Evolutionary conservation across 805 yeast genomes (phyloP).

Genomic region (Peterozyma toletana): DNA sequence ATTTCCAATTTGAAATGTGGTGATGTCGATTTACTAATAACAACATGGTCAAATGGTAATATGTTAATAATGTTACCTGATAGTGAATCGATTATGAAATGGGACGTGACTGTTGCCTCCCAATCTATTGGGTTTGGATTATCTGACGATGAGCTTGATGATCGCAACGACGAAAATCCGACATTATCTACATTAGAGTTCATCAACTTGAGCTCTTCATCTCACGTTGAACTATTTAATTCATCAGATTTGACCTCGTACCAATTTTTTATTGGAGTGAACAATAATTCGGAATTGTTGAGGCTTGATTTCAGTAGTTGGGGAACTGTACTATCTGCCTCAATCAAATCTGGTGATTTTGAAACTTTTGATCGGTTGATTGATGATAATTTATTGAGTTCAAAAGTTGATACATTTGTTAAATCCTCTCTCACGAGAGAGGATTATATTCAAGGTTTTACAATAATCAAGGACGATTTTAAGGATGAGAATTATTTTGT

Average conservation of each 20-base stretch:
- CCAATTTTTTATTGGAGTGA: slow-evolving; percentile 12
- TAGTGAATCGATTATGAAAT: slow-evolving; percentile 17
- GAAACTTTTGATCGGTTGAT: background rate
- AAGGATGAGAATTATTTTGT: background rate
- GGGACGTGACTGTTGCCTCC: background rate
- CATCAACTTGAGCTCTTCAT: slow-evolving; percentile 6
- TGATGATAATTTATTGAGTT: background rate
- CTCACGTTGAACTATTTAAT: background rate
- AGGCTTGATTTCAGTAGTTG: slow-evolving; percentile 21
- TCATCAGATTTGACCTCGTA: slow-evolving; percentile 13
- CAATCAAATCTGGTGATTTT: slow-evolving; percentile 13
- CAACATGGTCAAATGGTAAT: slow-evolving; percentile 16
- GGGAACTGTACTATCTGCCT: slow-evolving; percentile 12
- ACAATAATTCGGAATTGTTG: slow-evolving; percentile 14
- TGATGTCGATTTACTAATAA: slow-evolving; percentile 15
- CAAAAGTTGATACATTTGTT: background rate
- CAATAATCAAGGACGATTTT: background rate
- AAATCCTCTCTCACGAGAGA: background rate
- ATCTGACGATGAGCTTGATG: background rate
- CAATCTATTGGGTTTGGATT: background rate
- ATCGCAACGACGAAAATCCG: background rate
- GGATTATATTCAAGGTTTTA: background rate
- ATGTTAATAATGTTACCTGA: slow-evolving; percentile 23
- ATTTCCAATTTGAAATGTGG: slow-evolving; percentile 21
- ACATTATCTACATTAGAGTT: slow-evolving; percentile 5